A percentile compares a stretch with the other conserved stretches of the same genome.
Evolutionary conservation across 257 asterid genomes (phyloP).

Genomic region (Nicotiana sylvestris): DNA sequence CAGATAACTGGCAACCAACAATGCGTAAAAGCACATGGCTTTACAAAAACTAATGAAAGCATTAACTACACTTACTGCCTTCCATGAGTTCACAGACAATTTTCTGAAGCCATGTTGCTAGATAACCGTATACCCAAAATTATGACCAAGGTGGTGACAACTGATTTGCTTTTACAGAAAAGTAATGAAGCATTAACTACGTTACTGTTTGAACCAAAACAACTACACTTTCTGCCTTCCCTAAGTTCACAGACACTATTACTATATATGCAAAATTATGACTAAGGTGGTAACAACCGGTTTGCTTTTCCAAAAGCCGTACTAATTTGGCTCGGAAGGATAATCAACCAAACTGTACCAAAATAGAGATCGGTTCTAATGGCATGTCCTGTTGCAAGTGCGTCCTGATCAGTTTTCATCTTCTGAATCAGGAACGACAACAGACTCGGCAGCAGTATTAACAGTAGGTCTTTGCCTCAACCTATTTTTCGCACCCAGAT

Average conservation of each 20-base stretch:
- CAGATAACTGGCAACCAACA: background rate
- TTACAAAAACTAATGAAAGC: background rate
- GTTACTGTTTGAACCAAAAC: too few species aligned
- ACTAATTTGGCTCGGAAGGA: background rate
- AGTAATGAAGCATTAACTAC: background rate
- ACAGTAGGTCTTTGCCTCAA: constrained; percentile 52
- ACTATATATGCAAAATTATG: background rate
- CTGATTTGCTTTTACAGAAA: background rate
- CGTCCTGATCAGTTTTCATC: constrained; percentile 36
- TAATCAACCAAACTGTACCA: background rate
- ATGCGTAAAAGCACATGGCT: background rate
- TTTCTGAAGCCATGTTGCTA: constrained; percentile 5
- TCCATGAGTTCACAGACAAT: background rate
- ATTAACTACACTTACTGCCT: background rate
- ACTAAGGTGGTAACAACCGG: background rate
- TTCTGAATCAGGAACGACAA: constrained; percentile 56
- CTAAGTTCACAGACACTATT: background rate
- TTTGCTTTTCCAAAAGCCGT: background rate
- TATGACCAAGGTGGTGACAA: background rate
- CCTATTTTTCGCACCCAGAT: constrained; percentile 47
- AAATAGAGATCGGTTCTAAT: background rate
- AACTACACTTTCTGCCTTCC: background rate
- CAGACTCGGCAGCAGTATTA: constrained; percentile 45
- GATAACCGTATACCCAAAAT: background rate
- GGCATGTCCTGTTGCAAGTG: background rate